Evolutionary conservation across 2,329 filamentous ascomycete species (phyloP).

Genomic region (Teratosphaeria epicoccoides): DNA sequence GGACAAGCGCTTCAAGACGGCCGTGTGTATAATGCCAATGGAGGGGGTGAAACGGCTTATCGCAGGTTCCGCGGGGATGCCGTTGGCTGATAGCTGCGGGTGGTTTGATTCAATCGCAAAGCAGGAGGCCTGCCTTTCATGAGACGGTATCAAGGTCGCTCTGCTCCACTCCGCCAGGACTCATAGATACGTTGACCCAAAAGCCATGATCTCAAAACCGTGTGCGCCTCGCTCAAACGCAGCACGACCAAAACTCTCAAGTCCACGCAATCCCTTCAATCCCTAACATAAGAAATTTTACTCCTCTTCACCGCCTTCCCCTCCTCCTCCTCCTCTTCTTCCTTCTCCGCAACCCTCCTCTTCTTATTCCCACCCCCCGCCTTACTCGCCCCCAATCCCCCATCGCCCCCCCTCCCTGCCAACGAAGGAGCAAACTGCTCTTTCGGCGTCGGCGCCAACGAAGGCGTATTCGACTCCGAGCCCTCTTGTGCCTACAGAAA

Average conservation of each 20-base stretch:
- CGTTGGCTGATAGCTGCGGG: too few relatives aligned
- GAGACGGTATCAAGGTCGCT: neutral
- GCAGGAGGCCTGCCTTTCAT: neutral
- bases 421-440: slow-evolving; percentile 35
- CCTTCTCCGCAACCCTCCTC: slow-evolving; percentile 34
- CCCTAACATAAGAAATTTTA: slow-evolving; percentile 41
- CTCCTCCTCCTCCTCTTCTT: slow-evolving; percentile 34
- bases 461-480: slow-evolving; percentile 29
- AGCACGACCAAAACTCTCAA: neutral
- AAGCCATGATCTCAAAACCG: neutral
- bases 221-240: neutral
- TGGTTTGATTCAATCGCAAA: too few relatives aligned
- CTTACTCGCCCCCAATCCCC: slow-evolving; percentile 29
- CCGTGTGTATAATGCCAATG: too few relatives aligned
- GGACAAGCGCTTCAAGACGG: too few relatives aligned
- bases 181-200: neutral
- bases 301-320: slow-evolving; percentile 36
- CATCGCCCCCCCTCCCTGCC: slow-evolving; percentile 32
- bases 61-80: too few relatives aligned
- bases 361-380: slow-evolving; percentile 35
- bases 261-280: slow-evolving; percentile 21
- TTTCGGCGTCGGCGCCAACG: slow-evolving; percentile 38
- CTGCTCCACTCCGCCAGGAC: neutral
- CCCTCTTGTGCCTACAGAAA: slow-evolving; percentile 20
- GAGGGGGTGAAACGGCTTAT: too few relatives aligned